Evolutionary conservation across 2,329 filamentous ascomycete species (phyloP).

Genomic region (Taxawa tesnikishii): DNA sequence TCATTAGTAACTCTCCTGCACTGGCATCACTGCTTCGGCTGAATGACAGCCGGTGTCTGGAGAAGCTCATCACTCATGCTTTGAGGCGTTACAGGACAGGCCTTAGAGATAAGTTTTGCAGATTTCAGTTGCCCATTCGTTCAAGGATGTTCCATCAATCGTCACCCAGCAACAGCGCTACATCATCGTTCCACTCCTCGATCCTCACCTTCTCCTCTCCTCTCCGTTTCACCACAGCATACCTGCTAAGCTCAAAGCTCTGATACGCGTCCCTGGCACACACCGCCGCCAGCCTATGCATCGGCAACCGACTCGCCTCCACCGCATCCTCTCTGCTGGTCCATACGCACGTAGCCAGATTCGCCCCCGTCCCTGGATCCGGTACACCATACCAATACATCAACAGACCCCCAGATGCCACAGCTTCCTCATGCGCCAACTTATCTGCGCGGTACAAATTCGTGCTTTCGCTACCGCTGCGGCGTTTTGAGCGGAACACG

Average conservation of each 20-base stretch:
- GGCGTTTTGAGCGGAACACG: background rate
- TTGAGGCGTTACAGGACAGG: too few species aligned
- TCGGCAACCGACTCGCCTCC: background rate
- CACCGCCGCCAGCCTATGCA: background rate
- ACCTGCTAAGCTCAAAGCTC: constrained; percentile 1
- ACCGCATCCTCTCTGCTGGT: background rate
- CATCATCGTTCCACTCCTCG: background rate
- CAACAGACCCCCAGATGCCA: background rate
- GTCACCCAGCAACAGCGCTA: too few species aligned
- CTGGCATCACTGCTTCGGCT: too few species aligned
- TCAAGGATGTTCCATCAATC: too few species aligned
- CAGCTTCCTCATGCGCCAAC: background rate
- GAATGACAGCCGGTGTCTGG: too few species aligned
- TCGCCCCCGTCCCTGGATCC: background rate
- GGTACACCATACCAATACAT: constrained; percentile 1
- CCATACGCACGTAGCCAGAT: constrained; percentile 1
- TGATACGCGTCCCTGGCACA: background rate
- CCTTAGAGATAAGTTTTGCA: too few species aligned
- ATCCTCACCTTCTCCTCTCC: background rate
- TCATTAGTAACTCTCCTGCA: too few species aligned
- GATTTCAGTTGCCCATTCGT: too few species aligned
- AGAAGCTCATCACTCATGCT: too few species aligned
- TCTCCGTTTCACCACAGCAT: background rate
- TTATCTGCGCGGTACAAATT: background rate
- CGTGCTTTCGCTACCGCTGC: background rate